Base-by-base conservation (phyloP, 116 monocot species). In the Zostera marina region DNA sequence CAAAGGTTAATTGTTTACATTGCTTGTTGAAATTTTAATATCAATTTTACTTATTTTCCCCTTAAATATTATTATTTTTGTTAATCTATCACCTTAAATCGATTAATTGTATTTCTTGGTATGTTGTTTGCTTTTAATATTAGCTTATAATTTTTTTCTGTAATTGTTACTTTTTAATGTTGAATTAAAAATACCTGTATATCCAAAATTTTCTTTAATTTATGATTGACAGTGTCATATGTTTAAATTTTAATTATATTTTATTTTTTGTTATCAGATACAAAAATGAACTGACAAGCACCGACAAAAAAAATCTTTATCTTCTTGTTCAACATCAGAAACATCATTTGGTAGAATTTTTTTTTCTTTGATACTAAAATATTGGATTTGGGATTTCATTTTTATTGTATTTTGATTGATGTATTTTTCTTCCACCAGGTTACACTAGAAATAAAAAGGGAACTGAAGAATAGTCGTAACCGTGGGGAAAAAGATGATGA, bases 371-470 rank as follows among this genome's bases (percentile, higher is more conserved):
- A n/a, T n/a, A n/a, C n/a, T n/a, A n/a, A 14, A 32, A 12, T 55
- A 47, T 55, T 25, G 6, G 11, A 7, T 44, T 22, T 23, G 12
- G 39, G 23, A 9, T 11, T 67, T 19, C 49, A 4, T 41, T 39
- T 67, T 39, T 41, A 48, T 38, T 19, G 42, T 32, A 14, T 22
- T 8, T 49, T 49, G 12, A 49, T 20, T 17, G 8, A 3, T 2
- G 5, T 32, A 32, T 70, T 38, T 44, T 47, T 44, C 41, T 44
- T 43, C 65, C 11, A 19, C 7, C 69, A 98, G 90, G 89, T 98
- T 60, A 98, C 90, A 12, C 98, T 90, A 22, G 90, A 98, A 74
- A 86, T 98, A 22, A 69, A 67, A 22, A 73, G 98, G 71, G 98
- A 98, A 63, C 74, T 98, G 3, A 77, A 80, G 55, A 77, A 68